Evolutionary conservation across 1,139 yeast species (phyloP), one percentile per base, ranked within the genome.

Genomic region (Geotrichum europaeum): DNA sequence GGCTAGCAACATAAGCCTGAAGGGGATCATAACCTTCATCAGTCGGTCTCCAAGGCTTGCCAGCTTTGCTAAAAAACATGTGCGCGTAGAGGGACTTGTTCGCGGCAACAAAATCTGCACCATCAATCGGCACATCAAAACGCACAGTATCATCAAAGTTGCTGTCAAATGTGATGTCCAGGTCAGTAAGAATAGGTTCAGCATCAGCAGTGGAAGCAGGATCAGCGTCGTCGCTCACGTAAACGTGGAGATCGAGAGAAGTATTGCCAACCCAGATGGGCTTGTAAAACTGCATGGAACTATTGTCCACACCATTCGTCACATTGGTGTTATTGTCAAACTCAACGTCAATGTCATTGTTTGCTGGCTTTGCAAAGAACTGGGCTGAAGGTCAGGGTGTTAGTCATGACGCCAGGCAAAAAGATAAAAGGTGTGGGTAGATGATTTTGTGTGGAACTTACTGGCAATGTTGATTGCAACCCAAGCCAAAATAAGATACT

Each of bases 71-170:
- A 30, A 72, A 57, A 22, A 64, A 64, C 10, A 72, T 56, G 56
- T 74, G 76, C 18, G 72, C 68, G 57, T 65, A 73, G 1, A 74
- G 32, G 2, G 76, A 68, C 1, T 72, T 75, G 63, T 74, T 74
- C 43, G 65, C 50, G 15, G 62, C 57, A 51, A 66, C 59, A 49
- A 60, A 56, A 57, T 60, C 53, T 7, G 24, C 40, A 13, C 59
- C 59, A 36, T 43, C 54, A 34, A 59, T 55, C 1, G 58, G 61
- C 22, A 55, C 55, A 24, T 59, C 54, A 34, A 55, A 7, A n/a
- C 51, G 22, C 25, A 59, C 58, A 43, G 22, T 43, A n/a, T 47
- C 32, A 45, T 55, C 59, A 28, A 20, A 59, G 25, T 52, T 49
- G 32, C 51, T 49, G 13, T 50, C 61, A 49, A 56, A 36, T 1